phyloP scores from a whole-genome alignment of 2,329 filamentous ascomycete species.

The Colletotrichum orbiculare region DNA sequence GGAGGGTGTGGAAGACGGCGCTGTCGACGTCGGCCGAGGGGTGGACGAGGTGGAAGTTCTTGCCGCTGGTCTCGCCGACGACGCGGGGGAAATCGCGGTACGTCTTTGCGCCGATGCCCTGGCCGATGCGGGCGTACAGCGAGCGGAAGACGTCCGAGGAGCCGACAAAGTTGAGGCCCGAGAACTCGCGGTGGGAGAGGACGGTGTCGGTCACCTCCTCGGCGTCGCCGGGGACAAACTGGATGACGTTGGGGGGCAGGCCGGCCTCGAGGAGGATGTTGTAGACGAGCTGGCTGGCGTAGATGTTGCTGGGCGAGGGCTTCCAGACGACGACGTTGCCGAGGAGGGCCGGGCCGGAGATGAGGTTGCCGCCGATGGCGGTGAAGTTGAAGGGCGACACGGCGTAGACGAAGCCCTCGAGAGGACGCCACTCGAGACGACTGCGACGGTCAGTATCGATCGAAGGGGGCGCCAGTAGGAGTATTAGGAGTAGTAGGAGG shows the following conservation, averaged over 20 bases:
- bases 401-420: slow-evolving; percentile 55
- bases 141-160: slow-evolving; percentile 51
- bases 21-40: slow-evolving; percentile 57
- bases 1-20: slow-evolving; percentile 58
- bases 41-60: slow-evolving; percentile 65
- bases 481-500: not conserved
- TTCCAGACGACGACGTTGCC: slow-evolving; percentile 57
- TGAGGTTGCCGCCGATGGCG: slow-evolving; percentile 50
- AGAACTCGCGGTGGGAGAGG: slow-evolving; percentile 49
- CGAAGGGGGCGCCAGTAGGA: not conserved
- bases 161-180: slow-evolving; percentile 51
- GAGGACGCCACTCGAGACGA: slow-evolving; percentile 48
- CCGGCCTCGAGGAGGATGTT: slow-evolving; percentile 54
- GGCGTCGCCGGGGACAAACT: slow-evolving; percentile 52
- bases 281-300: slow-evolving; percentile 49
- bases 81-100: slow-evolving; percentile 55
- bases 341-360: slow-evolving; percentile 48
- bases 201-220: slow-evolving; percentile 48
- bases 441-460: slow-evolving; percentile 28
- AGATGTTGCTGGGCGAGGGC: slow-evolving; percentile 48
- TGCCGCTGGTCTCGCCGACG: slow-evolving; percentile 63
- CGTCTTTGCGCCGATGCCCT: slow-evolving; percentile 39
- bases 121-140: slow-evolving; percentile 46
- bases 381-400: slow-evolving; percentile 57
- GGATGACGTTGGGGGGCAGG: slow-evolving; percentile 50